Base-by-base conservation (phyloP, 1,284 basidiomycete species). In the Cutaneotrichosporon spelunceum region DNA sequence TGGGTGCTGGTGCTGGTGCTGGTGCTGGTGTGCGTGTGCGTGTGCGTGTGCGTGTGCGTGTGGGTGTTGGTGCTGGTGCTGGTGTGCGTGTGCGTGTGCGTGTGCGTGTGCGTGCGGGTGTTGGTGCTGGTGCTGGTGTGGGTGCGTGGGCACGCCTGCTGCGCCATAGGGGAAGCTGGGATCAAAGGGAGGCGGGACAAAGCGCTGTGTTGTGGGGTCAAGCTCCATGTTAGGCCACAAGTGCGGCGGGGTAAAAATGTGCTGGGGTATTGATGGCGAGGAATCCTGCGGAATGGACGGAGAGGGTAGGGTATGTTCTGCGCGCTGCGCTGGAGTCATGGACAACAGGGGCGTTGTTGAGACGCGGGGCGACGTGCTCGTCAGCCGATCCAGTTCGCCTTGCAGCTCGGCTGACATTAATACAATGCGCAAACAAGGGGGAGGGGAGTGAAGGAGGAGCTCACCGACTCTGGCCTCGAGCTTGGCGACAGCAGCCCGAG, bases 381-480 rank as follows among this genome's bases (percentile, higher is more conserved):
- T 63, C 8, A 63, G 49, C 13, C 57, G 50, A 3, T 53, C 58
- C 16, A 63, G 55, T 14, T 56, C 56, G 33, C 53, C 53, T 19
- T 67, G 68, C 44, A 69, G 53, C 34, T 67, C 68, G 42, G 66
- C 68, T 69, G 58, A 13, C n/a, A 57, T 65, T 48, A 64, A 7
- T 24, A 29, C 48, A 3, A n/a, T 13, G 9, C 24, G 21, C 8
- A 21, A 23, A 10, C 48, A 36, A 30, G 24, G 8, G 49, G 30
- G 30, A 33, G 2, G 30, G 30, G 23, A n/a, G n/a, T n/a, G n/a
- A n/a, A n/a, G n/a, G n/a, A 23, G 55, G 29, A 16, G 69, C 73
- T 64, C 60, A 73, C 73, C 71, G 33, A 75, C 68, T 56, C 67
- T 66, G 8, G 67, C 68, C 48, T 76, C 74, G 19, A 76, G 63